Evolutionary conservation across 2,329 filamentous ascomycete genomes (phyloP).

Genomic region (Xylariales sp.): DNA sequence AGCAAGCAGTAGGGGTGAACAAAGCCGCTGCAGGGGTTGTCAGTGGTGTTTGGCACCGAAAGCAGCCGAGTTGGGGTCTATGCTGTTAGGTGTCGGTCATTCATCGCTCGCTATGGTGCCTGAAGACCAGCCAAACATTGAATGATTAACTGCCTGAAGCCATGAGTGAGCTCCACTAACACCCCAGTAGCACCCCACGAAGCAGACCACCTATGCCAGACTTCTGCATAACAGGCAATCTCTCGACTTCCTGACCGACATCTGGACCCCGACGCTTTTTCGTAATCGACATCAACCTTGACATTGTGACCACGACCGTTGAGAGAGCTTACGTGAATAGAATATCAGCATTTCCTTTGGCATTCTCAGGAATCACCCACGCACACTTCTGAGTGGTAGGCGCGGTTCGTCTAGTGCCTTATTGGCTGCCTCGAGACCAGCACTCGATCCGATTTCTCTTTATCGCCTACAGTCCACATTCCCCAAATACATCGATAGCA

Average conservation of each 20-base stretch:
- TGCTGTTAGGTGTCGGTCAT: no score
- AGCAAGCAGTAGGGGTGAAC: no score
- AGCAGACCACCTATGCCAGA: not conserved
- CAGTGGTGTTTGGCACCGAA: no score
- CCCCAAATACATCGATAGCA: no score
- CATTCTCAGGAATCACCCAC: no score
- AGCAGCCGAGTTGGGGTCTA: no score
- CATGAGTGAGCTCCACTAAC: not conserved
- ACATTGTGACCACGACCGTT: no score
- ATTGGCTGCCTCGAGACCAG: constrained; percentile 1
- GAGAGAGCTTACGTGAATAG: no score
- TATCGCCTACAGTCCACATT: constrained; percentile 8
- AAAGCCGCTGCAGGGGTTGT: no score
- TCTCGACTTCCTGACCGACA: constrained; percentile 1
- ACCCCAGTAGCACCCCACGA: not conserved
- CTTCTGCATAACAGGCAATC: not conserved
- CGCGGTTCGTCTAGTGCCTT: not conserved
- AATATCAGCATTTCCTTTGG: no score
- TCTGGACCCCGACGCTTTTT: not conserved
- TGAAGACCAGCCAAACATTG: not conserved
- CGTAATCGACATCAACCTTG: no score
- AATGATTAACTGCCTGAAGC: no score
- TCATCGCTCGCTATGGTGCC: not conserved
- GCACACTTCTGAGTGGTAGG: not conserved
- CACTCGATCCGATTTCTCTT: constrained; percentile 7